Conservation (phyloP, 164 flowering plant species). For the Pachysandra terminalis region DNA sequence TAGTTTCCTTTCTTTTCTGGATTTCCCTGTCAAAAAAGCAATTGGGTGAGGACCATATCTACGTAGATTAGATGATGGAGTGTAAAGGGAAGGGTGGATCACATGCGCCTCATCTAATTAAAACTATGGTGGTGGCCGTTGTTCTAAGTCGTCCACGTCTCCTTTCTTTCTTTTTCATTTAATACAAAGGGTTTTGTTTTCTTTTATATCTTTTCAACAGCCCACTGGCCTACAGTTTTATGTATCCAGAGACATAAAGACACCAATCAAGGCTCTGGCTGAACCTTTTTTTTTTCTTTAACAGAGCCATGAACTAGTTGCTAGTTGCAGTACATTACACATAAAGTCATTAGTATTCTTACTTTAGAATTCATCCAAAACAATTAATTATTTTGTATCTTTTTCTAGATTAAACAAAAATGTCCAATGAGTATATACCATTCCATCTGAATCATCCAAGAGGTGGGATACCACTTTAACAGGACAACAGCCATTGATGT, state of each 20-base stretch:
- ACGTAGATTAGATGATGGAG: background rate
- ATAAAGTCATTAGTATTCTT: too few species aligned
- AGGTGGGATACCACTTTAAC: too few species aligned
- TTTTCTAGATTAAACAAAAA: too few species aligned
- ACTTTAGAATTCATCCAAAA: too few species aligned
- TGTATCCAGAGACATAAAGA: too few species aligned
- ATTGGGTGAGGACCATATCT: slow-evolving; percentile 18
- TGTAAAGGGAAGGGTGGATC: slow-evolving; percentile 16
- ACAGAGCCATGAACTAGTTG: background rate
- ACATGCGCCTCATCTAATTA: slow-evolving; percentile 27
- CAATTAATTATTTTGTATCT: too few species aligned
- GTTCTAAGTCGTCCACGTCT: background rate
- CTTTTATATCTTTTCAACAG: too few species aligned
- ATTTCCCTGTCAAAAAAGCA: slow-evolving; percentile 15
- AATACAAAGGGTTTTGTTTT: background rate
- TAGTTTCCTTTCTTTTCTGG: slow-evolving; percentile 6
- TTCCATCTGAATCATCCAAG: too few species aligned
- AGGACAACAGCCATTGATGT: too few species aligned
- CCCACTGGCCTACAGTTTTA: too few species aligned
- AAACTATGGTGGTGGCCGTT: background rate
- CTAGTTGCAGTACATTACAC: too few species aligned
- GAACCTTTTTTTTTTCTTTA: background rate
- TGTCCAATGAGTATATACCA: too few species aligned
- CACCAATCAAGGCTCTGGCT: background rate
- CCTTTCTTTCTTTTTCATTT: background rate